Conservation (phyloP, 73 alveolate genomes). For the Paramecium biaurelia region DNA sequence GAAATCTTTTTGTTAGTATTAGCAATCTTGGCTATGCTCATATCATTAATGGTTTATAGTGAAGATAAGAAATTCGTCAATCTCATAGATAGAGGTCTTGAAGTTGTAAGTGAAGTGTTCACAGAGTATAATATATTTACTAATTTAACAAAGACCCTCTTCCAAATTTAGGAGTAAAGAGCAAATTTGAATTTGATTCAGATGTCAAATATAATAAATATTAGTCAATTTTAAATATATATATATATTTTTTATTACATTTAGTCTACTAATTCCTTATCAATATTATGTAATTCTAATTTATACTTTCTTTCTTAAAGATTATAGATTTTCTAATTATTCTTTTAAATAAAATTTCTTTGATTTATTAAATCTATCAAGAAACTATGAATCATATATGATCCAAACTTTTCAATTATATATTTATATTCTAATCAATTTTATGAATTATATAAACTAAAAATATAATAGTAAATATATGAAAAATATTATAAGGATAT, state of each 20-base stretch:
- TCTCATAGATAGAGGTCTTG: conserved; percentile 42
- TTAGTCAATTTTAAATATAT: neutral
- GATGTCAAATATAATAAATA: neutral
- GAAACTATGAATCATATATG: conserved; percentile 30
- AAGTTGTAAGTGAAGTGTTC: conserved; percentile 11
- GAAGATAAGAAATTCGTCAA: neutral
- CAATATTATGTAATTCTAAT: too few relatives aligned
- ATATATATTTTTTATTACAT: too few relatives aligned
- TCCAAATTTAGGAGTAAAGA: neutral
- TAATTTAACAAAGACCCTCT: neutral
- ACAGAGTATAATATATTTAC: neutral
- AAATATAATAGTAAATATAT: neutral
- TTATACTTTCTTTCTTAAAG: neutral
- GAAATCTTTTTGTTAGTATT: neutral
- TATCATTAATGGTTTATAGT: neutral
- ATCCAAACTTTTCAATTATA: neutral
- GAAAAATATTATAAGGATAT: neutral
- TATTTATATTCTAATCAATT: neutral
- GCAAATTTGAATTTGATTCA: neutral
- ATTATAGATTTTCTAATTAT: neutral
- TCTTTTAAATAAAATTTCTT: neutral
- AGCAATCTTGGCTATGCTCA: neutral
- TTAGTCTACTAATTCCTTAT: too few relatives aligned
- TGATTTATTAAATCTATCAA: conserved; percentile 24
- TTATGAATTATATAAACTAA: neutral